Evolutionary conservation across 2,329 filamentous ascomycete species (phyloP), one percentile per base, ranked within the genome.

Genomic region (Aspergillus terreus): DNA sequence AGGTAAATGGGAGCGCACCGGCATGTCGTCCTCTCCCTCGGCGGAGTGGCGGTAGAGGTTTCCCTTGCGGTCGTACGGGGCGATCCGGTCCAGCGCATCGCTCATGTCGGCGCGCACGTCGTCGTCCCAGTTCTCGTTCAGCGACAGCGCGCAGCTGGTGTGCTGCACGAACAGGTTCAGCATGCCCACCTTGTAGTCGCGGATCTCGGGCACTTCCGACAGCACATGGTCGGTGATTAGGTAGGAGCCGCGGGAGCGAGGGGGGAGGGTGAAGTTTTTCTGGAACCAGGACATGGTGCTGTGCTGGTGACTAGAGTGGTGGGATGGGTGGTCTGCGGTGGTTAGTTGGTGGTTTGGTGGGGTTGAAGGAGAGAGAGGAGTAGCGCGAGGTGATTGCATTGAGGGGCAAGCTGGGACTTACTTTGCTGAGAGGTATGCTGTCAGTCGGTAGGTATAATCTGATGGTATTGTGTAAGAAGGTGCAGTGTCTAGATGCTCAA

Each of bases 81-180:
- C 94, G 63, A 99, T 88, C 42, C 91, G 80, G 71, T 99, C 92
- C 59, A 99, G 78, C 44, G 92, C 90, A 75, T 96, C 90, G 66
- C 84, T 90, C 92, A 97, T 96, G 72, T 99, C 91, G 38, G 81
- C 82, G 52, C 91, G 82, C n/a, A 99, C 94, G 73, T 95, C 90
- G 43, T 76, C 72, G 67, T 92, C 90, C 76, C 78, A 87, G 75
- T 97, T 97, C 80, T 99, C 94, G 68, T 99, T 99, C 63, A 99
- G 76, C 54, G 84, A 89, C 48, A 99, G 79, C 11, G 88, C 94
- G 73, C 91, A 96, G 65, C 85, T 90, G 4, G 94, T 99, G 75
- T 99, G 94, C 75, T 99, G 92, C 49, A 97, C 81, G 71, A 97
- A 99, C 44, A 99, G 80, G 70, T 96, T 85, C 56, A 97, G 76